Evolutionary conservation across 768 basidiomycete species (phyloP).

Genomic region (Lactarius evosmus): DNA sequence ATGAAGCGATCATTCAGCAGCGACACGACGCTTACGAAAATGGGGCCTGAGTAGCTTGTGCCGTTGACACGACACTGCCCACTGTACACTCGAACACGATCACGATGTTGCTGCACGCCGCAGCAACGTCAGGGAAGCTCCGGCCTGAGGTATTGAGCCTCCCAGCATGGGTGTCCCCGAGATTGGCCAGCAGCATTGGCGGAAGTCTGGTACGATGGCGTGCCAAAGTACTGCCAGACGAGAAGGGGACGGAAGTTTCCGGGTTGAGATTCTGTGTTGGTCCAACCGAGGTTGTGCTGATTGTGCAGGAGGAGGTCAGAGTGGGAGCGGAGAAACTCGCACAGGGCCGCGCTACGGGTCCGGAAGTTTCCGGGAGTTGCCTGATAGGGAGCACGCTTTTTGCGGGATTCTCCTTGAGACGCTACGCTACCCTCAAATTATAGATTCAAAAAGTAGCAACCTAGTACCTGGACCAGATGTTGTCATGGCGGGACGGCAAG

Average conservation of each 20-base stretch:
- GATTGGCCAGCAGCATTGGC: conserved; percentile 37
- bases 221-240: conserved; percentile 37
- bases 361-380: too few relatives aligned
- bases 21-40: conserved; percentile 36
- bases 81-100: conserved; percentile 28
- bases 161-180: conserved; percentile 34
- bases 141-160: conserved; percentile 39
- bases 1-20: conserved; percentile 37
- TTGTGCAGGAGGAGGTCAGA: neutral
- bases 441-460: neutral
- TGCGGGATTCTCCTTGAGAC: neutral
- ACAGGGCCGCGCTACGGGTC: too few relatives aligned
- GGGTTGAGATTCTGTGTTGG: conserved; percentile 34
- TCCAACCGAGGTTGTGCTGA: conserved; percentile 39
- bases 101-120: conserved; percentile 36
- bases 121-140: conserved; percentile 49
- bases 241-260: conserved; percentile 36
- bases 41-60: conserved; percentile 37
- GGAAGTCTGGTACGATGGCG: conserved; percentile 38
- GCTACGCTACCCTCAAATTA: neutral
- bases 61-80: too few relatives aligned
- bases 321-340: neutral
- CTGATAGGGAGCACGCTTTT: too few relatives aligned
- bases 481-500: neutral
- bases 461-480: neutral